Conservation (phyloP, 441 rosid species). For the Adansonia grandidieri region DNA sequence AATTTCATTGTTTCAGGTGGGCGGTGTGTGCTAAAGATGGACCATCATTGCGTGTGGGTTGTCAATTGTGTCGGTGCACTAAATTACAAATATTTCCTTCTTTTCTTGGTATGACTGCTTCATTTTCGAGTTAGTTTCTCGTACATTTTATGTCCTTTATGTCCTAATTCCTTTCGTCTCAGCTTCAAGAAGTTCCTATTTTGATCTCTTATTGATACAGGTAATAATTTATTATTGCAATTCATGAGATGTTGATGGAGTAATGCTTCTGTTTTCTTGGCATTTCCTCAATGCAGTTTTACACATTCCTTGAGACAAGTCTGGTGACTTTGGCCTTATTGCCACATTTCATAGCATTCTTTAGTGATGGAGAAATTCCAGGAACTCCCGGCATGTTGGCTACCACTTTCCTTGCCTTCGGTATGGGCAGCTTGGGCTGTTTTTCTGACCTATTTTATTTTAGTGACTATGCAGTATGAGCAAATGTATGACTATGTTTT, state of each 20-base stretch:
- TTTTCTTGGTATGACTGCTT: conserved; percentile 68
- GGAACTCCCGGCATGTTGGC: conserved; percentile 89
- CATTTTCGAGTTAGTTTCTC: not conserved
- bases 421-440: conserved; percentile 38
- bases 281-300: conserved; percentile 56
- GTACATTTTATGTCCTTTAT: not conserved
- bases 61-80: conserved; percentile 89
- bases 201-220: conserved; percentile 1
- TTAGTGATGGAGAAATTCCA: conserved; percentile 86
- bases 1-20: conserved; percentile 58
- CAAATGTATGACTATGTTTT: conserved; percentile 23
- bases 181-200: not conserved
- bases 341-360: conserved; percentile 80
- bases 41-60: conserved; percentile 96
- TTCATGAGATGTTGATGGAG: conserved; percentile 9
- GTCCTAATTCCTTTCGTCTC: conserved; percentile 1
- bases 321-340: conserved; percentile 69
- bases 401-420: conserved; percentile 83
- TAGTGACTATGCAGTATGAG: not conserved
- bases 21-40: conserved; percentile 86
- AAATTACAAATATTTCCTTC: conserved; percentile 85
- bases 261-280: conserved; percentile 14
- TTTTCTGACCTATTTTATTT: conserved; percentile 12
- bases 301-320: conserved; percentile 84
- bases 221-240: not conserved